Conservation (phyloP, 1,284 basidiomycete genomes). For the Melampsora abietis-canadensis region DNA sequence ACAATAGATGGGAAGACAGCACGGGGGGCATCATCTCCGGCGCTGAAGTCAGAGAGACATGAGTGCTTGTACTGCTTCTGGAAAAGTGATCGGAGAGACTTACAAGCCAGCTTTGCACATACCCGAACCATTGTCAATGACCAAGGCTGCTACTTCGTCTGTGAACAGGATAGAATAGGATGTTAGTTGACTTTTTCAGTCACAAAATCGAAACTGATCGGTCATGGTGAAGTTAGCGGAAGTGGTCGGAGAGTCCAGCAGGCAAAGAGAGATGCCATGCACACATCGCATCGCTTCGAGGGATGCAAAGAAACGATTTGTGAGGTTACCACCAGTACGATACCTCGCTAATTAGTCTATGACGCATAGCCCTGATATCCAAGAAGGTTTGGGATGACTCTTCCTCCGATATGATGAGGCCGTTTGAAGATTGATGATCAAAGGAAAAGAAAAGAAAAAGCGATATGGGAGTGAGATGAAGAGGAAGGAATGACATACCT, state of each 20-base stretch:
- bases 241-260: background rate
- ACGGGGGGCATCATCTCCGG: constrained; percentile 72
- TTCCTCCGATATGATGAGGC: background rate
- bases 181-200: constrained; percentile 4
- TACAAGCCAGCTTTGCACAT: constrained; percentile 79
- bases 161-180: constrained; percentile 1
- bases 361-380: background rate
- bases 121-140: constrained; percentile 58
- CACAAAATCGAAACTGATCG: background rate
- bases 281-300: constrained; percentile 3
- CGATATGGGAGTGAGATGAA: background rate
- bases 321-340: too few relatives aligned
- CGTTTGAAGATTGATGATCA: too few relatives aligned
- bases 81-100: constrained; percentile 24
- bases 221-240: background rate
- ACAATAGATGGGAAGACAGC: constrained; percentile 80
- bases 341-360: background rate
- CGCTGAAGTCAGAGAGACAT: constrained; percentile 47
- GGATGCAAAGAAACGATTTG: background rate
- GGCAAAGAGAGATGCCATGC: constrained; percentile 6
- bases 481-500: constrained; percentile 21
- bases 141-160: constrained; percentile 53
- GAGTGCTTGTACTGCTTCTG: constrained; percentile 43
- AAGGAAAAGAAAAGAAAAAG: background rate
- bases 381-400: background rate